phyloP scores from a whole-genome alignment of 345 rosid species.

The Salix suchowensis region DNA sequence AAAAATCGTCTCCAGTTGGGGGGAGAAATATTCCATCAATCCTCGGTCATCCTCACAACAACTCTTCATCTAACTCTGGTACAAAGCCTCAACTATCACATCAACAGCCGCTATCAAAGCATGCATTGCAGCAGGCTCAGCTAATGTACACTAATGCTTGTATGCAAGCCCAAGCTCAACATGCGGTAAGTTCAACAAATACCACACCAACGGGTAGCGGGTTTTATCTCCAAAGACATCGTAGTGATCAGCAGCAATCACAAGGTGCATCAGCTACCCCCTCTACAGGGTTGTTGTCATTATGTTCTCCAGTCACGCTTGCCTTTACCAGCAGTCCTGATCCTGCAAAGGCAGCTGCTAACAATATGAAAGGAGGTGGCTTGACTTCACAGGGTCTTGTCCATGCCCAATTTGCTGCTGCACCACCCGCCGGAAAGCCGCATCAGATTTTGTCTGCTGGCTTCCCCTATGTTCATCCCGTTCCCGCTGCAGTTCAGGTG shows the following conservation, averaged over 20 bases:
- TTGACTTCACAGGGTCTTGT: conserved; percentile 41
- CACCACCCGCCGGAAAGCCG: conserved; percentile 49
- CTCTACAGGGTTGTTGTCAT: conserved; percentile 46
- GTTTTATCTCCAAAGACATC: conserved; percentile 64
- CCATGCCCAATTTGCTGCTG: conserved; percentile 43
- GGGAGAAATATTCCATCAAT: conserved; percentile 60
- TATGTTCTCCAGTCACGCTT: conserved; percentile 46
- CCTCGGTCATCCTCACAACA: conserved; percentile 55
- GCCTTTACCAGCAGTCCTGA: conserved; percentile 46
- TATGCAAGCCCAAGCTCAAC: conserved; percentile 57
- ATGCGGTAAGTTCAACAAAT: conserved; percentile 33
- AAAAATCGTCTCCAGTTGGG: conserved; percentile 56
- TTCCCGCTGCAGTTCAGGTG: conserved; percentile 58
- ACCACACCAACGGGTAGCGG: conserved; percentile 38
- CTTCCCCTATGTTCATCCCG: conserved; percentile 54
- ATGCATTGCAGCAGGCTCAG: conserved; percentile 53
- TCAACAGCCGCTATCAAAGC: conserved; percentile 56
- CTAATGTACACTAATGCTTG: conserved; percentile 50
- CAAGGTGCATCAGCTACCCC: conserved; percentile 40
- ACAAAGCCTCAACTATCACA: conserved; percentile 49
- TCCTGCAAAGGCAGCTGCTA: conserved; percentile 64
- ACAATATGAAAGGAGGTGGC: conserved; percentile 69
- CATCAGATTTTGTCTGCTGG: conserved; percentile 62
- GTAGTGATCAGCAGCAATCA: conserved; percentile 47
- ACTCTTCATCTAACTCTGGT: conserved; percentile 38